Percentiles rank a stretch among this genome's conserved stretches.
Conservation (phyloP, 805 yeast genomes). For the Nadsonia fulvescens region DNA sequence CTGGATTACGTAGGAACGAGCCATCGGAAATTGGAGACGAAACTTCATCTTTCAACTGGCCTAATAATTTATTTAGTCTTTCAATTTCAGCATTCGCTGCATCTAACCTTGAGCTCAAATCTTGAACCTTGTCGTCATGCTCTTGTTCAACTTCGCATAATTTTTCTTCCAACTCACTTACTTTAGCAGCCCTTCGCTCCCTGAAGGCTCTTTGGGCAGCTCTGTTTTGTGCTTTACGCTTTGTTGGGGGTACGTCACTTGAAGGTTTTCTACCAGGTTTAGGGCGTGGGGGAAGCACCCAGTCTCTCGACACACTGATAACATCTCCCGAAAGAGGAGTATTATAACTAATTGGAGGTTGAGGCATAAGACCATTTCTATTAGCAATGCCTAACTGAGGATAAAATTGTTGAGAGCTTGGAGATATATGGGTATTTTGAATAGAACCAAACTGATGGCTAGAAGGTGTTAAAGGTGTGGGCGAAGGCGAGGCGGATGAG, state of each 20-base stretch:
- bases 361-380: no score
- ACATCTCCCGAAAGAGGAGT: no score
- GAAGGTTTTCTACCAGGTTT: slow-evolving; percentile 31
- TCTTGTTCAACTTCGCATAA: slow-evolving; percentile 1
- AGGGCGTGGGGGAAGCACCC: slow-evolving; percentile 64
- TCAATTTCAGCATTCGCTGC: slow-evolving; percentile 2
- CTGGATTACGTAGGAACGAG: no score
- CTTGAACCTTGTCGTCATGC: slow-evolving; percentile 3
- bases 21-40: no score
- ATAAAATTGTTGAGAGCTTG: no score
- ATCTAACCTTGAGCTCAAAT: slow-evolving; percentile 2
- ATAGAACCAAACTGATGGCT: no score
- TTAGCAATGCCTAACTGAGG: no score
- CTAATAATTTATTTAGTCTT: slow-evolving; percentile 2
- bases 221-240: slow-evolving; percentile 4
- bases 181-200: slow-evolving; percentile 5
- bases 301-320: slow-evolving; percentile 50
- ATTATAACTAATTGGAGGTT: no score
- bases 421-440: no score
- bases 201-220: slow-evolving; percentile 5
- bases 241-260: slow-evolving; percentile 5
- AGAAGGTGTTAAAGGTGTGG: no score
- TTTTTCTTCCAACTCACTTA: slow-evolving; percentile 2
- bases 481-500: no score
- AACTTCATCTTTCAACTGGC: no score